Base-by-base conservation (phyloP, 148 eudicot genomes). In the Vaccinium myrtillus region DNA sequence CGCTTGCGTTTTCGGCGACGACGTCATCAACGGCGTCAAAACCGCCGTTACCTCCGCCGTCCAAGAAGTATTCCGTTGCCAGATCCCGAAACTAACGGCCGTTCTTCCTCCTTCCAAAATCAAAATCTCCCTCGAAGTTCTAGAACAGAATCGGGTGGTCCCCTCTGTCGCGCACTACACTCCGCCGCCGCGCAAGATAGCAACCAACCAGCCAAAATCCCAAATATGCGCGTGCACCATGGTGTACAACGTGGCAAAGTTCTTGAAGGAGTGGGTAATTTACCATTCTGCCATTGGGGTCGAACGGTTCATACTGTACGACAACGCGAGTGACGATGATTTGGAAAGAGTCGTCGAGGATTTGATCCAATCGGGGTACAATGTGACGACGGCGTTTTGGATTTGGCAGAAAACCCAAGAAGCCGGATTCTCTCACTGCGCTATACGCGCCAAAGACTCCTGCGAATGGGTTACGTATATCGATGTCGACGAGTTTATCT, bases 381-480 rank as follows among this genome's bases (percentile, higher is more conserved):
- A 95, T 50, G 80, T 95, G 15, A 71, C 51, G 49, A 88, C 83
- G 23, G 81, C 86, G 21, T 86, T 84, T 79, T 95, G 98, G 98
- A 82, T 89, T 0, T 95, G 98, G 98, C 92, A 92, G 0, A 95
- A 95, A 61, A 87, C 98, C 0, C 98, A 95, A 21, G 98, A 95
- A 51, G 92, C 93, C 9, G 98, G 98, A 8, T 94, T 95, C 58
- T 93, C 98, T 0, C 98, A 95, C 53, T 84, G 92, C 21, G 91
- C 91, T 0, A 23, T 95, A 0, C 73, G 77, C 39, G 81, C 93
- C 2, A 84, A 78, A 14, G 85, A 86, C 25, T 56, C 86, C 2
- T 95, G 95, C 54, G 43, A 78, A 2, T 95, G 98, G 98, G 89
- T 92, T 83, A 84, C 89, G 53, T 94, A 49, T 56, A 16, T 89